Percentiles rank a stretch among this genome's conserved stretches.
These are phyloP conservation scores for Ceratocystis harringtonii DNA, from an alignment of 2,329 filamentous ascomycete genomes.

Conservation along the genomic window DNA sequence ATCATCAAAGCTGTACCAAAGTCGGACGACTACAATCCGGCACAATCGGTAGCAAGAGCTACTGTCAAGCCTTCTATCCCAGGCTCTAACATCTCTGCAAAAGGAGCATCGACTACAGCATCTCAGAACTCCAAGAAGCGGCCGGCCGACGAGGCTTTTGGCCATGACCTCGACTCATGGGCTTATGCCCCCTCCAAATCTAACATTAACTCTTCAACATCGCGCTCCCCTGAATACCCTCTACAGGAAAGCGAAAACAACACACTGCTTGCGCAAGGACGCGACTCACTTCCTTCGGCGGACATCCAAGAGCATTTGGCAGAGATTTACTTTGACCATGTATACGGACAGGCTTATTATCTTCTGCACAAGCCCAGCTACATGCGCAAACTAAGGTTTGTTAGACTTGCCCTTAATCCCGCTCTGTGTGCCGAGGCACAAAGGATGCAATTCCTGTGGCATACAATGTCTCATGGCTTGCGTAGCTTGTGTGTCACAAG, in stretches of 20 bases:
- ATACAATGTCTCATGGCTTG: neutral
- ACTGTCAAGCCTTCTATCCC: constrained; percentile 67
- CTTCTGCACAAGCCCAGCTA: constrained; percentile 94
- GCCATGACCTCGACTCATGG: constrained; percentile 68
- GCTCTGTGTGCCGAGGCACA: neutral
- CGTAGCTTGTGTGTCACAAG: constrained; percentile 18
- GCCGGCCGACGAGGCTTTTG: constrained; percentile 74
- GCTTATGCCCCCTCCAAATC: constrained; percentile 43
- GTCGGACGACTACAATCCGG: constrained; percentile 45
- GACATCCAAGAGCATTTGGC: constrained; percentile 88
- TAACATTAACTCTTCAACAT: constrained; percentile 26
- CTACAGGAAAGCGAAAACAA: constrained; percentile 54
- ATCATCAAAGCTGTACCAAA: constrained; percentile 93
- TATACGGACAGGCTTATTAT: constrained; percentile 92
- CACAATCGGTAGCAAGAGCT: constrained; percentile 51
- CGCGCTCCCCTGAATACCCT: neutral
- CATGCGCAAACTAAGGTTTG: constrained; percentile 67
- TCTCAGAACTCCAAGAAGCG: constrained; percentile 56
- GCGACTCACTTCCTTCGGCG: constrained; percentile 64
- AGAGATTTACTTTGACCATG: constrained; percentile 87
- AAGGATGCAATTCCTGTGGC: neutral
- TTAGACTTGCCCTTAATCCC: constrained; percentile 16
- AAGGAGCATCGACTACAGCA: constrained; percentile 26
- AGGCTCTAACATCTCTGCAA: constrained; percentile 23
- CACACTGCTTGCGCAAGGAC: constrained; percentile 65